phyloP scores from a whole-genome alignment of 441 rosid species.

The Dalechampia spathulata region DNA sequence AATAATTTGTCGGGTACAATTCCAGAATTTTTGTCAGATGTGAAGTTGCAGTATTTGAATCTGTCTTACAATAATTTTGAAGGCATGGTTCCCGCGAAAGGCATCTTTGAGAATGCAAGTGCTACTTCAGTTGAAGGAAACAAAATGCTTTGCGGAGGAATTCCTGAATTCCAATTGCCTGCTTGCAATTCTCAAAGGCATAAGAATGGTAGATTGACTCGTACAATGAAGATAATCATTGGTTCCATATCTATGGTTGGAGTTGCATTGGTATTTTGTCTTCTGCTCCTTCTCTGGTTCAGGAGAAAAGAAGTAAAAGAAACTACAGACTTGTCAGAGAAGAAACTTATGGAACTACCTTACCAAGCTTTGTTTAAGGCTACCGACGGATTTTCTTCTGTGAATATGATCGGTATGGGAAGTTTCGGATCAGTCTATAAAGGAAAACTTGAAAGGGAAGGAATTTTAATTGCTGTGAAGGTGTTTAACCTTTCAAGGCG shows the following conservation, averaged over 20 bases:
- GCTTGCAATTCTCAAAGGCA: neutral
- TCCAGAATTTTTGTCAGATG: neutral
- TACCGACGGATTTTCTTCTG: neutral
- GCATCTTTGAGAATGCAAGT: conserved; percentile 6
- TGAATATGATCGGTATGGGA: neutral
- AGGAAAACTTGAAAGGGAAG: neutral
- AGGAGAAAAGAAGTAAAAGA: neutral
- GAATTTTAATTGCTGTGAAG: neutral
- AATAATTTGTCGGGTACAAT: neutral
- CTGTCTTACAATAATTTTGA: neutral
- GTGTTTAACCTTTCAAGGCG: neutral
- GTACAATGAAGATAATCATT: neutral
- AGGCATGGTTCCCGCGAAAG: neutral
- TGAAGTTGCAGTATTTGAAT: neutral
- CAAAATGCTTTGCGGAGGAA: conserved; percentile 3
- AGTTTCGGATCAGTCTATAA: conserved; percentile 5
- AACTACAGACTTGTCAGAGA: neutral
- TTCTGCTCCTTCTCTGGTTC: neutral
- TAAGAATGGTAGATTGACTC: neutral
- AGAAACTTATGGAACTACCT: neutral
- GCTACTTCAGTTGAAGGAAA: conserved; percentile 9
- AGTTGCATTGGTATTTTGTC: neutral
- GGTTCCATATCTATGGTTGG: neutral
- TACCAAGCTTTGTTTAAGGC: neutral
- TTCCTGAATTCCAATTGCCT: neutral